A percentile compares a stretch with the other conserved stretches of the same genome.
Evolutionary conservation across 23 red algal genomes (phyloP).

Genomic region (Agarophyton chilense): DNA sequence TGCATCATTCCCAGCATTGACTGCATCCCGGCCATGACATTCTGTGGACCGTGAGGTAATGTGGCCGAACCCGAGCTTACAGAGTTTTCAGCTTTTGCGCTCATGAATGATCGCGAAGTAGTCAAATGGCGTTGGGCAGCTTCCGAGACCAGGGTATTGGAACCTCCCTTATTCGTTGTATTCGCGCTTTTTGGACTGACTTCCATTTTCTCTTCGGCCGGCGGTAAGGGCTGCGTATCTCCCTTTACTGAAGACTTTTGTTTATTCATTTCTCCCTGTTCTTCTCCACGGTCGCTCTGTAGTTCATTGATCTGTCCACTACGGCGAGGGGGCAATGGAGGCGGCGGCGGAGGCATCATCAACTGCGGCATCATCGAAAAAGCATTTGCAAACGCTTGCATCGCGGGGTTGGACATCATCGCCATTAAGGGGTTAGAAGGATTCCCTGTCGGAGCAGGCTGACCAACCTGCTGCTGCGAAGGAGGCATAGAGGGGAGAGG

Average conservation of each 20-base stretch:
- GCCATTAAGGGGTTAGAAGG: constrained; percentile 26
- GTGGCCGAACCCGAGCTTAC: not conserved
- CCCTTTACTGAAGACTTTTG: not conserved
- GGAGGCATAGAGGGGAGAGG: not conserved
- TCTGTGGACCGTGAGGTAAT: not conserved
- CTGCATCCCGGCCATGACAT: constrained; percentile 54
- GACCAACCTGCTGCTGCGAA: not conserved
- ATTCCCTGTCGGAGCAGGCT: not conserved
- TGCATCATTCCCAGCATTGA: constrained; percentile 65
- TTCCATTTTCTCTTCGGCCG: not conserved
- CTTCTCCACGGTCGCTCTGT: not conserved
- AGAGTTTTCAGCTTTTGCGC: not conserved
- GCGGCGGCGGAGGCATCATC: constrained; percentile 49
- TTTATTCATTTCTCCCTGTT: not conserved
- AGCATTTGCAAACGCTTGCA: constrained; percentile 55
- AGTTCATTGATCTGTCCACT: not conserved
- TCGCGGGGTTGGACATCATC: constrained; percentile 47
- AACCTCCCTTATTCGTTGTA: not conserved
- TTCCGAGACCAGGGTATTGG: not conserved
- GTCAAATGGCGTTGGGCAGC: not conserved
- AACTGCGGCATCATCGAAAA: constrained; percentile 75
- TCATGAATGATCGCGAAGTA: not conserved
- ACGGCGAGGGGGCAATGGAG: constrained; percentile 14
- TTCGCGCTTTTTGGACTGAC: not conserved
- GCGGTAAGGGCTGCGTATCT: not conserved